Conservation (phyloP, 1,284 basidiomycete genomes). For the Moesziomyces aphidis region DNA sequence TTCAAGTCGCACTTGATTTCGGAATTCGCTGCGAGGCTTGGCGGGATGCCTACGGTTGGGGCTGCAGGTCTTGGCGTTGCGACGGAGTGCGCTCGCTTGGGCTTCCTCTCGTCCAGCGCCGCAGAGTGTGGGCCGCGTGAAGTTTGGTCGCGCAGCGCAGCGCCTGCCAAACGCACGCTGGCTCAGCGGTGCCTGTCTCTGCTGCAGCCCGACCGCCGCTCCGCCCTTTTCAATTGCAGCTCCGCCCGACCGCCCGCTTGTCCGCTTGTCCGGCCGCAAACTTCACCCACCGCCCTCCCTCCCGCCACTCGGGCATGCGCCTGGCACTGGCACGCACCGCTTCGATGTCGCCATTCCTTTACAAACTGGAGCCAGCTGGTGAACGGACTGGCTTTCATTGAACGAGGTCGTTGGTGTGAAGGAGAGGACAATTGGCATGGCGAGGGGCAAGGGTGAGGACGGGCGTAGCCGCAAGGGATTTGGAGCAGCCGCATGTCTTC, state of each 20-base stretch:
- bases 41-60: constrained; percentile 40
- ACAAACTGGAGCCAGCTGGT: too few relatives aligned
- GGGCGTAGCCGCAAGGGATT: neutral
- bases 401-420: too few relatives aligned
- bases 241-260: neutral
- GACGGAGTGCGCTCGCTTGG: constrained; percentile 1
- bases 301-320: too few relatives aligned
- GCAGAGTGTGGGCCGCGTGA: too few relatives aligned
- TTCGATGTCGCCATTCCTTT: too few relatives aligned
- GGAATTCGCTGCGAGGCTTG: constrained; percentile 22
- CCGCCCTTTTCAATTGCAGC: constrained; percentile 11
- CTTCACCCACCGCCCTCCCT: too few relatives aligned
- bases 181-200: constrained; percentile 14
- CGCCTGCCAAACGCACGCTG: neutral
- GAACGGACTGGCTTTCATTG: too few relatives aligned
- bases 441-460: too few relatives aligned
- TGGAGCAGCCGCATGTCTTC: neutral
- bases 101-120: constrained; percentile 28
- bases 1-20: neutral
- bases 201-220: constrained; percentile 28
- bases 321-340: too few relatives aligned
- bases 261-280: neutral
- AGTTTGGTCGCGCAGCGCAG: too few relatives aligned
- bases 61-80: constrained; percentile 37
- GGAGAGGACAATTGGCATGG: neutral